Percentiles rank a stretch among this genome's conserved stretches.
These are phyloP conservation scores for Sphaerulina musiva DNA, from an alignment of 2,329 filamentous ascomycete genomes.

Conservation along the genomic window DNA sequence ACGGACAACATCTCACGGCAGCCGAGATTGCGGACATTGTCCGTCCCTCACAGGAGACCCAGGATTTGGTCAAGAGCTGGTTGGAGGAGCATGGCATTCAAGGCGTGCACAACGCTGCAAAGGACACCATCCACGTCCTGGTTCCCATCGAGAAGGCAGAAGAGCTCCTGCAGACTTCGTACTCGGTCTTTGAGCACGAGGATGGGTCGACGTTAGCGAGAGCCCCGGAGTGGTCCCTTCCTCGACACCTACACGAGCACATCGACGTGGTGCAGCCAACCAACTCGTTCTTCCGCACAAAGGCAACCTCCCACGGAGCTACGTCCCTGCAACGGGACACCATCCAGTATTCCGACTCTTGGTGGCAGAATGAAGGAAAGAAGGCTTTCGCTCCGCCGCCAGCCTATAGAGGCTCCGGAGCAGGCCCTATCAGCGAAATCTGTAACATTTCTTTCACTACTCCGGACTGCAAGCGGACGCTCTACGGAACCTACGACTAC, in stretches of 20 bases:
- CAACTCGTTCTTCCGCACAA: constrained; percentile 51
- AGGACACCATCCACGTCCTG: constrained; percentile 52
- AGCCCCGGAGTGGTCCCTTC: constrained; percentile 53
- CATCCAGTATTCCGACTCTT: constrained; percentile 17
- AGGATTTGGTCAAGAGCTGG: constrained; percentile 51
- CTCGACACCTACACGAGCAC: constrained; percentile 51
- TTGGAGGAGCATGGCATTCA: constrained; percentile 48
- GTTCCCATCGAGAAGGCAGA: constrained; percentile 49
- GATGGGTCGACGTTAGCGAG: constrained; percentile 50
- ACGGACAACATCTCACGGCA: constrained; percentile 48
- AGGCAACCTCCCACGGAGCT: constrained; percentile 16
- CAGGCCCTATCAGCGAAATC: constrained; percentile 28
- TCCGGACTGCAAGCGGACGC: constrained; percentile 48
- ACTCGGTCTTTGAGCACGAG: constrained; percentile 47
- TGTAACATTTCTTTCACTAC: constrained; percentile 50
- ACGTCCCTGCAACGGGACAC: constrained; percentile 7
- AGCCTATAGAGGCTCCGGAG: constrained; percentile 2
- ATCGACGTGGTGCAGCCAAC: constrained; percentile 57
- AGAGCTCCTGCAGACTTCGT: constrained; percentile 48
- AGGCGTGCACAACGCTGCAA: constrained; percentile 46
- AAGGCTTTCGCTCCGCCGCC: constrained; percentile 12
- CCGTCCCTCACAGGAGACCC: constrained; percentile 47
- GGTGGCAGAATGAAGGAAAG: constrained; percentile 21
- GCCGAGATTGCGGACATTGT: constrained; percentile 50
- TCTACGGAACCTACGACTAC: constrained; percentile 52